phyloP scores from a whole-genome alignment of 2,329 filamentous ascomycete species.

The Chaetoscypha palmicola region DNA sequence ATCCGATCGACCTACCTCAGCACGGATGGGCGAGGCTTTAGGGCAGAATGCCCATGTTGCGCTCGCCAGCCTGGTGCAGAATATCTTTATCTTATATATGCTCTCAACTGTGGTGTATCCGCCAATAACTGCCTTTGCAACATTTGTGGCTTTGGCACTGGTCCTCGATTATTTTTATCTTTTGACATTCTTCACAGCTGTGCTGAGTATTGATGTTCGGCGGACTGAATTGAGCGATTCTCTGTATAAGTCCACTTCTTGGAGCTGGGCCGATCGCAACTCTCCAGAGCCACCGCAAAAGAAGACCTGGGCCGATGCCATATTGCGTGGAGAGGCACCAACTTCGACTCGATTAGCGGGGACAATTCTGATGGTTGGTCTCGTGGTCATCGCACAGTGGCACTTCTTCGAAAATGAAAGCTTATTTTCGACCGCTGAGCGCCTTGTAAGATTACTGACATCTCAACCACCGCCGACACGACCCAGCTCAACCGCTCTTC shows the following conservation, averaged over 20 bases:
- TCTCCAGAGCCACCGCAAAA: conserved; percentile 21
- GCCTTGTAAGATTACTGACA: conserved; percentile 28
- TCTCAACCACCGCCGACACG: conserved; percentile 10
- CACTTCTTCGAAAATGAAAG: conserved; percentile 64
- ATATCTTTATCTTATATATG: conserved; percentile 57
- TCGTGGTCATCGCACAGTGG: conserved; percentile 67
- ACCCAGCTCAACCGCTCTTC: conserved; percentile 31
- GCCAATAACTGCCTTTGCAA: conserved; percentile 68
- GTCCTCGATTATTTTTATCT: conserved; percentile 73
- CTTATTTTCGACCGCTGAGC: conserved; percentile 32
- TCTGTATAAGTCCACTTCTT: conserved; percentile 42
- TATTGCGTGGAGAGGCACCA: conserved; percentile 58
- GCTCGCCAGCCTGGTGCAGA: conserved; percentile 60
- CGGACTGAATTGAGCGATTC: conserved; percentile 70
- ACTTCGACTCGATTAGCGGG: conserved; percentile 69
- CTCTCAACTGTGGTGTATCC: conserved; percentile 62
- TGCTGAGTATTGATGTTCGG: conserved; percentile 72
- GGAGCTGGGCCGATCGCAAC: conserved; percentile 33
- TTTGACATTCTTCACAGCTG: conserved; percentile 72
- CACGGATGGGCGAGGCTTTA: conserved; percentile 65
- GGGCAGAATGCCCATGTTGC: conserved; percentile 66
- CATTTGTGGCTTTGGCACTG: conserved; percentile 67
- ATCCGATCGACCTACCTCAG: conserved; percentile 58
- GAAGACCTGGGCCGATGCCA: conserved; percentile 51
- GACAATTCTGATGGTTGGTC: conserved; percentile 64